A percentile compares a stretch with the other conserved stretches of the same genome.
Conservation (phyloP, 176 grass and related monocot genomes). For the Zea luxurians region DNA sequence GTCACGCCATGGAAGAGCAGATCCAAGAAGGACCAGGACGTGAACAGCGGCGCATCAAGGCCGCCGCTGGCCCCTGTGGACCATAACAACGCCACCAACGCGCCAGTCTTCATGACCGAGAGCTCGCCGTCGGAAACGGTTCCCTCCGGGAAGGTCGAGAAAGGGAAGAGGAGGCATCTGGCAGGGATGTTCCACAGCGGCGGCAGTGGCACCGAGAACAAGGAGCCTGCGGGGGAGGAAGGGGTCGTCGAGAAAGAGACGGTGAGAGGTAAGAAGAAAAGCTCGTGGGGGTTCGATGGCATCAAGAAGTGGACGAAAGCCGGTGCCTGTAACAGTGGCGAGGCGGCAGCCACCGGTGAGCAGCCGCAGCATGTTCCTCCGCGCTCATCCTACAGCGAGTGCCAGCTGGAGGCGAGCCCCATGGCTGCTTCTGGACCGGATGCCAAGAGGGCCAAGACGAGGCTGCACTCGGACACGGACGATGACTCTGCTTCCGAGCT, state of each 20-base stretch:
- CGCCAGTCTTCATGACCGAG: slow-evolving; percentile 56
- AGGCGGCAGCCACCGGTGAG: slow-evolving; percentile 4
- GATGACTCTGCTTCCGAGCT: slow-evolving; percentile 50
- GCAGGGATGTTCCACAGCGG: slow-evolving; percentile 41
- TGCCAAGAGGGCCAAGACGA: slow-evolving; percentile 60
- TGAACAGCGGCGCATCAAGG: not conserved
- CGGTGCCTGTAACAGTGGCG: slow-evolving; percentile 20
- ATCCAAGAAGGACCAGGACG: slow-evolving; percentile 57
- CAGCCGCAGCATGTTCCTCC: slow-evolving; percentile 20
- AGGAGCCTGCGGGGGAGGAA: slow-evolving; percentile 40
- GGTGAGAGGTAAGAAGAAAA: slow-evolving; percentile 55
- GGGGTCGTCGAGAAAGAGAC: slow-evolving; percentile 39
- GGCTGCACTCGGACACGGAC: slow-evolving; percentile 32
- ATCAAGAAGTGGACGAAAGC: slow-evolving; percentile 87
- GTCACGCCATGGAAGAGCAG: slow-evolving; percentile 59
- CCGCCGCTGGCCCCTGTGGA: slow-evolving; percentile 46
- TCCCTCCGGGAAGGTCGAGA: slow-evolving; percentile 38
- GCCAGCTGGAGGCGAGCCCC: slow-evolving; percentile 57
- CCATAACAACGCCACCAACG: slow-evolving; percentile 37
- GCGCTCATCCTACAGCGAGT: slow-evolving; percentile 47
- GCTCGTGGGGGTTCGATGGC: slow-evolving; percentile 77
- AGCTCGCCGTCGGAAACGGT: slow-evolving; percentile 26
- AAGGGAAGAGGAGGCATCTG: slow-evolving; percentile 60
- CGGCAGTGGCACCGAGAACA: slow-evolving; percentile 37
- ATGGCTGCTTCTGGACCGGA: slow-evolving; percentile 43